These are phyloP conservation scores for Mrakia gelida DNA, from an alignment of 768 basidiomycete species.

Conservation along the genomic window DNA sequence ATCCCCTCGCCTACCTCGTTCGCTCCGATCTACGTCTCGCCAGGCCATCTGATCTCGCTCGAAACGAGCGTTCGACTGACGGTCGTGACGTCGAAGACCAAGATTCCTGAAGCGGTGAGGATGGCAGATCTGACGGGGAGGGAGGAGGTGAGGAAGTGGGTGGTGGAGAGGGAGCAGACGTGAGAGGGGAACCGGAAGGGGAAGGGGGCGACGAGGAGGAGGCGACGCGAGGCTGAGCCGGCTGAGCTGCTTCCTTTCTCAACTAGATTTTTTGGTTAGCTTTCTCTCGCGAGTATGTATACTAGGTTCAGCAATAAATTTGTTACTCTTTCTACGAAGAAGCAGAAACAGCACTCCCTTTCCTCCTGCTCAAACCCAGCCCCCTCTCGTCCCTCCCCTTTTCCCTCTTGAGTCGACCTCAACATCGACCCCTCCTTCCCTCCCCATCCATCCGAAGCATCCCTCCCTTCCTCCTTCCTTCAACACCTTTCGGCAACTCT, in stretches of 20 bases:
- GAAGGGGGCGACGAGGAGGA: no score
- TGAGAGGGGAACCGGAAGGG: background rate
- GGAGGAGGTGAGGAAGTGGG: slow-evolving; percentile 11
- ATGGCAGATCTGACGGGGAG: slow-evolving; percentile 3
- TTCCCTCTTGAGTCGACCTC: no score
- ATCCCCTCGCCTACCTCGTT: background rate
- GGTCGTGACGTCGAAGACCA: background rate
- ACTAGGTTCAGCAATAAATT: no score
- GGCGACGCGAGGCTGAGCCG: background rate
- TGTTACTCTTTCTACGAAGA: no score
- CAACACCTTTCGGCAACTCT: background rate
- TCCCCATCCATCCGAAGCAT: background rate
- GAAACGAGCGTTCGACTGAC: slow-evolving; percentile 1
- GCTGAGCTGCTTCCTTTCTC: background rate
- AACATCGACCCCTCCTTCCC: no score
- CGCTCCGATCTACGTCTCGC: background rate
- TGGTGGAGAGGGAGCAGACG: background rate
- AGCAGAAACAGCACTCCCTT: no score
- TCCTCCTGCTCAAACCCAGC: no score
- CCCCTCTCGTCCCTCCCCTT: no score
- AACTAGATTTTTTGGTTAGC: no score
- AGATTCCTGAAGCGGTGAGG: background rate
- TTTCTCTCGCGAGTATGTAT: no score
- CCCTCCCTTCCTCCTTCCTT: background rate
- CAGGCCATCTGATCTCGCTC: background rate